A percentile compares a stretch with the other conserved stretches of the same genome.
Conservation (phyloP, 768 basidiomycete species). For the Cubamyces sp. region DNA sequence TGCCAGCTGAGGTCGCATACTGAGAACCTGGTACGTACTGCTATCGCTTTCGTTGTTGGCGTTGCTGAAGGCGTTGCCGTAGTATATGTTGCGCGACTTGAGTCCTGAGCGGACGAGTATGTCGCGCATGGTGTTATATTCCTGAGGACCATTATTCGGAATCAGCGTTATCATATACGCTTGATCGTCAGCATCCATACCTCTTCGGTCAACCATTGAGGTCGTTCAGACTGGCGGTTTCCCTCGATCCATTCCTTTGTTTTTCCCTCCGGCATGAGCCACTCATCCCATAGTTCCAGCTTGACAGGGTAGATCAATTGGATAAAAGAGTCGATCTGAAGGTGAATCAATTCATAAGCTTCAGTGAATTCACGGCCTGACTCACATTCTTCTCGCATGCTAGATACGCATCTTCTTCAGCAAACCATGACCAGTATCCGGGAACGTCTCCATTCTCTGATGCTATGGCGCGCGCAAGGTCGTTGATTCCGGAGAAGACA, state of each 20-base stretch:
- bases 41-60: constrained; percentile 33
- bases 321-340: constrained; percentile 46
- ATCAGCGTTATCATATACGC: not conserved
- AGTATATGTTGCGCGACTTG: constrained; percentile 42
- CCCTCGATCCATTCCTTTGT: constrained; percentile 35
- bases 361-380: constrained; percentile 18
- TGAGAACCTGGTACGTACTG: constrained; percentile 27
- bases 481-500: no score
- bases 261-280: constrained; percentile 40
- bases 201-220: constrained; percentile 39
- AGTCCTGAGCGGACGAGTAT: constrained; percentile 38
- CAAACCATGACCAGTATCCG: constrained; percentile 45
- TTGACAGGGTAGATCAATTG: constrained; percentile 39
- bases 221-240: constrained; percentile 30
- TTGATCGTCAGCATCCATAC: constrained; percentile 25
- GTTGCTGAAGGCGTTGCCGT: constrained; percentile 34
- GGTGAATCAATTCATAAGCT: not conserved
- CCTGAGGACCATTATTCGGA: constrained; percentile 7
- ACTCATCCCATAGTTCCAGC: constrained; percentile 39
- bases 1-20: not conserved
- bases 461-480: constrained; percentile 25
- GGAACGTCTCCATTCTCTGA: constrained; percentile 9
- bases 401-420: not conserved
- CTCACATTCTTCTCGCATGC: constrained; percentile 12
- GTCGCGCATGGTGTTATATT: constrained; percentile 26